phyloP scores from a whole-genome alignment of 306 rosid species.

The Elaeagnus macrophylla region DNA sequence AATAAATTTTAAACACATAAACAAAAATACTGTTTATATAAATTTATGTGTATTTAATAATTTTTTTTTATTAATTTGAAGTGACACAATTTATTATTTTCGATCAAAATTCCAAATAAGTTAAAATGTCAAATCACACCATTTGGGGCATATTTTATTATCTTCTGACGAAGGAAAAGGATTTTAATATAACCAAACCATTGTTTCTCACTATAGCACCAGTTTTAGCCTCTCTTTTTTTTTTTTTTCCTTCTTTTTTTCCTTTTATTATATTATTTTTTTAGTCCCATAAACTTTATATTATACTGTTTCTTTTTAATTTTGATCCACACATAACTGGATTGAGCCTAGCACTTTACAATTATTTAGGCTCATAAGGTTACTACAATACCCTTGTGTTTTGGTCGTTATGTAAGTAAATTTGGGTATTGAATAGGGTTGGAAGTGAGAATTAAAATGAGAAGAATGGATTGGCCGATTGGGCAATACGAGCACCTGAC shows the following conservation, averaged over 20 bases:
- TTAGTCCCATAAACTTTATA: too few species aligned
- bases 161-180: slow-evolving; percentile 65
- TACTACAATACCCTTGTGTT: slow-evolving; percentile 13
- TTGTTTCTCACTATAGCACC: slow-evolving; percentile 45
- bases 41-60: too few species aligned
- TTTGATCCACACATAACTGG: slow-evolving; percentile 15
- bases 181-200: slow-evolving; percentile 6
- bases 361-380: slow-evolving; percentile 4
- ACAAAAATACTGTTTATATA: too few species aligned
- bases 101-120: background rate
- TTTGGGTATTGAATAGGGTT: slow-evolving; percentile 1
- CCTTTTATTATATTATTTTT: too few species aligned
- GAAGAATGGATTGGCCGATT: slow-evolving; percentile 6
- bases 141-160: slow-evolving; percentile 35
- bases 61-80: too few species aligned
- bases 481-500: slow-evolving; percentile 30
- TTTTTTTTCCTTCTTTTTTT: too few species aligned
- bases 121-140: background rate
- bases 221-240: slow-evolving; percentile 6
- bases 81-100: background rate
- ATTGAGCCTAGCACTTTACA: slow-evolving; percentile 8
- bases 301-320: background rate
- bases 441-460: slow-evolving; percentile 3
- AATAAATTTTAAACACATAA: too few species aligned
- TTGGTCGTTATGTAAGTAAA: background rate